Evolutionary conservation across 1,284 basidiomycete genomes (phyloP), one percentile per base, ranked within the genome.

Genomic region (Cyathus olla): DNA sequence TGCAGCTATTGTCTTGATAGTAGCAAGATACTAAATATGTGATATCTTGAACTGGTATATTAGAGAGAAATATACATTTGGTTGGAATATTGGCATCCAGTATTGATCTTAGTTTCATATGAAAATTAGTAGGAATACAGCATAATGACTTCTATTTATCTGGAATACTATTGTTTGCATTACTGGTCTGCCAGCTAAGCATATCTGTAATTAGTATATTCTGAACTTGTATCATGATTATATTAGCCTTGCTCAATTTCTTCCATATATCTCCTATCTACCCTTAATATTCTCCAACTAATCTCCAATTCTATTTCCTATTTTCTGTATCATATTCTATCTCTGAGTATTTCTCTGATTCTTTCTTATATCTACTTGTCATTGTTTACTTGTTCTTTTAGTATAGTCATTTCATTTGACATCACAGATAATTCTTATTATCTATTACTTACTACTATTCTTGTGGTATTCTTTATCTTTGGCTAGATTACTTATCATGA

Each of bases 151-250:
- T 27, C 31, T 19, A 13, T 17, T 6, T 19, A 13, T 48, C 22
- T 48, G 47, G 42, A 13, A 55, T 22, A 42, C 37, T 55, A n/a
- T 2, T 11, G 17, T 55, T 27, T 19, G 15, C 53, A n/a, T 55
- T 37, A 35, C n/a, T 35, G n/a, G 8, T 22, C 9, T 37, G 11
- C 17, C 37, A 3, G 50, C 50, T 52, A 19, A 52, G 50, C 24
- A 57, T 53, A 40, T 58, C 56, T 3, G 48, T 52, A 15, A 35
- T 28, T n/a, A 53, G 21, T 19, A 49, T 53, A 26, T 31, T 42
- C 15, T 49, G 35, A 13, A 50, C 28, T 49, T 52, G 47, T 28
- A 49, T 47, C 6, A 52, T 31, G 17, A 58, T 8, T 9, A 58
- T 24, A 17, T 58, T 52, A n/a, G 19, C 24, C 37, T 37, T 40